These are phyloP conservation scores for Chloranthus sessilifolius DNA, from an alignment of 164 flowering plant genomes.

Conservation along the genomic window DNA sequence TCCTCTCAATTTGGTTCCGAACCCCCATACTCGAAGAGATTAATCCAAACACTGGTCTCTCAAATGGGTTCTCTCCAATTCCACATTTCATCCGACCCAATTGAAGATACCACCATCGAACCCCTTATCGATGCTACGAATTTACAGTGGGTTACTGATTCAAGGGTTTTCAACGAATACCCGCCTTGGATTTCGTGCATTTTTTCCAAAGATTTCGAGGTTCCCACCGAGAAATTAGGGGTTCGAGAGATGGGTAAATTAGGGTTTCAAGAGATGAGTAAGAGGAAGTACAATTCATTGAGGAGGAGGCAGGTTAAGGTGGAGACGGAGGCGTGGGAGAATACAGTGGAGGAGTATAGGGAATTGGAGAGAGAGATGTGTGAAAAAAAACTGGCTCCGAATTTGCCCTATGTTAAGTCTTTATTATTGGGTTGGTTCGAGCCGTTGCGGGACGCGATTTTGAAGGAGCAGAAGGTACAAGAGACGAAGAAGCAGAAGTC, in stretches of 20 bases:
- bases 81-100: constrained; percentile 31
- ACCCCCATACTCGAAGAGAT: background rate
- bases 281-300: constrained; percentile 42
- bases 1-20: constrained; percentile 6
- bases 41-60: constrained; percentile 3
- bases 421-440: constrained; percentile 87
- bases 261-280: constrained; percentile 35
- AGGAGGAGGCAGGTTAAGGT: constrained; percentile 73
- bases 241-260: constrained; percentile 13
- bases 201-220: constrained; percentile 22
- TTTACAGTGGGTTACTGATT: constrained; percentile 12
- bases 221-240: background rate
- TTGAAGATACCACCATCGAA: constrained; percentile 23
- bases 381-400: constrained; percentile 73
- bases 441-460: constrained; percentile 70
- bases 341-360: constrained; percentile 66
- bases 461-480: constrained; percentile 51
- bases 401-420: constrained; percentile 69
- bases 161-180: constrained; percentile 48
- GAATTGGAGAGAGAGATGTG: constrained; percentile 76
- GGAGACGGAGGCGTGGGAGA: constrained; percentile 93
- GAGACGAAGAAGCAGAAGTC: constrained; percentile 45
- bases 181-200: constrained; percentile 66
- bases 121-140: constrained; percentile 23
- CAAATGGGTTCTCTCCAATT: constrained; percentile 23